Conservation (phyloP, 495 filamentous ascomycete genomes). For the Neurospora tetraspora region DNA sequence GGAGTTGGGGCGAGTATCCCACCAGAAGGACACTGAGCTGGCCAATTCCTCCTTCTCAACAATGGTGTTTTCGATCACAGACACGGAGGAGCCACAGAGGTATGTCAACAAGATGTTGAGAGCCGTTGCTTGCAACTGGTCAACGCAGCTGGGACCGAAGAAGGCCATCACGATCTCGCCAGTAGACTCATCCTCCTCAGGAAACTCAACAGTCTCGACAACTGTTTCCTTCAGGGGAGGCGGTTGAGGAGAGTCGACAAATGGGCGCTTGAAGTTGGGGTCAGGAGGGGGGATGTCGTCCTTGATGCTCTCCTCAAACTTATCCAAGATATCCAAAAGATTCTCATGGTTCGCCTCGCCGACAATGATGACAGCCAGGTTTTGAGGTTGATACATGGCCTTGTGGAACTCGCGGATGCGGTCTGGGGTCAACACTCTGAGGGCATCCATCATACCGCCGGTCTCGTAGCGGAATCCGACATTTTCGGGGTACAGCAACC, state of each 20-base stretch:
- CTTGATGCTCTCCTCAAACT: slow-evolving; percentile 80
- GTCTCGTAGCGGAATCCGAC: slow-evolving; percentile 95
- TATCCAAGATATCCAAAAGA: slow-evolving; percentile 69
- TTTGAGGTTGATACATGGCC: slow-evolving; percentile 97
- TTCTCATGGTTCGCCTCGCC: slow-evolving; percentile 80
- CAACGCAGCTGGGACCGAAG: slow-evolving; percentile 70
- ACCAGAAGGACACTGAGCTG: slow-evolving; percentile 67
- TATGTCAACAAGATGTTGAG: slow-evolving; percentile 71
- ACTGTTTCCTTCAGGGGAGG: slow-evolving; percentile 58
- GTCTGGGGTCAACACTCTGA: slow-evolving; percentile 76
- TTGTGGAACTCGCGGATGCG: slow-evolving; percentile 87
- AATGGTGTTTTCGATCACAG: slow-evolving; percentile 78
- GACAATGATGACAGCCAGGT: slow-evolving; percentile 80
- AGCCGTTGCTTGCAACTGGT: slow-evolving; percentile 53
- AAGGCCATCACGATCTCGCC: slow-evolving; percentile 79
- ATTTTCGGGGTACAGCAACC: slow-evolving; percentile 76
- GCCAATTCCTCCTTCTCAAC: slow-evolving; percentile 91
- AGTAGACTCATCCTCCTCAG: slow-evolving; percentile 88
- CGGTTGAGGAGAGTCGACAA: slow-evolving; percentile 76
- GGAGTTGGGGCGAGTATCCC: slow-evolving; percentile 66
- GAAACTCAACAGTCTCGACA: slow-evolving; percentile 76
- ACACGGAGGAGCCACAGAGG: slow-evolving; percentile 84
- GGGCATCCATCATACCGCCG: slow-evolving; percentile 87
- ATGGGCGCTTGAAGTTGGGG: slow-evolving; percentile 73
- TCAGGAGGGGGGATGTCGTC: slow-evolving; percentile 65